These are phyloP conservation scores for Aspergillus ostianus DNA, from an alignment of 495 filamentous ascomycete species.

Conservation along the genomic window DNA sequence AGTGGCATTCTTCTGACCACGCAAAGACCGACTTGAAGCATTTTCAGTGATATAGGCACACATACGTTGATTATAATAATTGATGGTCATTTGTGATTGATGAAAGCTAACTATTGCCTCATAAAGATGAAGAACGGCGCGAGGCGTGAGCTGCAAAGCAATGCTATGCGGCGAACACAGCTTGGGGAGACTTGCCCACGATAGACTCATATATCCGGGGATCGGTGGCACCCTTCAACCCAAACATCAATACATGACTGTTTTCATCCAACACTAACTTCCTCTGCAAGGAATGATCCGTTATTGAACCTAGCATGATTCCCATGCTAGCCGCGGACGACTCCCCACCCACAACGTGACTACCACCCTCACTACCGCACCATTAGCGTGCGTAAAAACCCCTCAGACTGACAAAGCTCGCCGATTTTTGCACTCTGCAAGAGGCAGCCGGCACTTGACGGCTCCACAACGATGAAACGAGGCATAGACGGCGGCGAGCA, in stretches of 20 bases:
- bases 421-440: background rate
- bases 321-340: slow-evolving; percentile 3
- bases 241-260: background rate
- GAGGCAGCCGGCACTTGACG: background rate
- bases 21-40: too few relatives aligned
- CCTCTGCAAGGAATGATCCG: background rate
- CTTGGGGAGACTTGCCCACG: too few relatives aligned
- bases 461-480: background rate
- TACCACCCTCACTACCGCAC: background rate
- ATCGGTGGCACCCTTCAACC: background rate
- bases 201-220: too few relatives aligned
- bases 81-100: too few relatives aligned
- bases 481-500: background rate
- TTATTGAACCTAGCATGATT: background rate
- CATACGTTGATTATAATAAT: too few relatives aligned
- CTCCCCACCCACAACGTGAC: background rate
- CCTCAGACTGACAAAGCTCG: background rate
- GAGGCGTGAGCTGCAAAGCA: too few relatives aligned
- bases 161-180: too few relatives aligned
- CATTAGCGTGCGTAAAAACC: background rate
- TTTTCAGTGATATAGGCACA: too few relatives aligned
- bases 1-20: too few relatives aligned
- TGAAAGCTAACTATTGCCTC: too few relatives aligned
- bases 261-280: background rate
- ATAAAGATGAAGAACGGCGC: too few relatives aligned